Evolutionary conservation across 139 green algal species (phyloP).

Genomic region (Nannochloris sp.): DNA sequence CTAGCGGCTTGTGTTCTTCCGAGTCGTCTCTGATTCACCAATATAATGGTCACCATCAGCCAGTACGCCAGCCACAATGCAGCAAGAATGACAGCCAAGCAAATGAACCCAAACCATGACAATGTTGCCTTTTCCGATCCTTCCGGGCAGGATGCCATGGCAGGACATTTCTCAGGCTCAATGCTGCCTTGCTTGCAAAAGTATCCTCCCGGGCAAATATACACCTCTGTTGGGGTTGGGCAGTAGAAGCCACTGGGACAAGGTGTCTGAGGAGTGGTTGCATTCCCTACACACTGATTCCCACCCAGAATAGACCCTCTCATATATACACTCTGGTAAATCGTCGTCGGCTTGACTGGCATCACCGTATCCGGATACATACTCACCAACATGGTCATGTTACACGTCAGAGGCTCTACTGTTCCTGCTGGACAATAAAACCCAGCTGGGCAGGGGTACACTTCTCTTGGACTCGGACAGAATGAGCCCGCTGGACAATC

Average conservation of each 20-base stretch:
- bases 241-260: slow-evolving; percentile 33
- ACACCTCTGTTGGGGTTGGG: slow-evolving; percentile 10
- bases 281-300: slow-evolving; percentile 34
- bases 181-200: slow-evolving; percentile 32
- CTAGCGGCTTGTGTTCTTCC: slow-evolving; percentile 17
- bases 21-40: slow-evolving; percentile 6
- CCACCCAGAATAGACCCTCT: slow-evolving; percentile 23
- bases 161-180: slow-evolving; percentile 24
- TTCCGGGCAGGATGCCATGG: slow-evolving; percentile 26
- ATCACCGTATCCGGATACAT: slow-evolving; percentile 13
- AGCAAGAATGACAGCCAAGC: slow-evolving; percentile 14
- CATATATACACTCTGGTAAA: slow-evolving; percentile 24
- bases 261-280: slow-evolving; percentile 3
- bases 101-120: slow-evolving; percentile 21
- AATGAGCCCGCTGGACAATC: slow-evolving; percentile 28
- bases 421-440: slow-evolving; percentile 28
- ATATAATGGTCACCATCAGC: background rate
- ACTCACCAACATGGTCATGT: slow-evolving; percentile 14
- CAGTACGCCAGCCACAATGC: slow-evolving; percentile 7
- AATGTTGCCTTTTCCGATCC: slow-evolving; percentile 22
- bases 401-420: slow-evolving; percentile 26
- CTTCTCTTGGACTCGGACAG: slow-evolving; percentile 24
- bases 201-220: slow-evolving; percentile 25
- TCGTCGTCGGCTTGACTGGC: slow-evolving; percentile 5
- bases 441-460: slow-evolving; percentile 22